Evolutionary conservation across 2,329 filamentous ascomycete species (phyloP).

Genomic region (Hansfordia pulvinata): DNA sequence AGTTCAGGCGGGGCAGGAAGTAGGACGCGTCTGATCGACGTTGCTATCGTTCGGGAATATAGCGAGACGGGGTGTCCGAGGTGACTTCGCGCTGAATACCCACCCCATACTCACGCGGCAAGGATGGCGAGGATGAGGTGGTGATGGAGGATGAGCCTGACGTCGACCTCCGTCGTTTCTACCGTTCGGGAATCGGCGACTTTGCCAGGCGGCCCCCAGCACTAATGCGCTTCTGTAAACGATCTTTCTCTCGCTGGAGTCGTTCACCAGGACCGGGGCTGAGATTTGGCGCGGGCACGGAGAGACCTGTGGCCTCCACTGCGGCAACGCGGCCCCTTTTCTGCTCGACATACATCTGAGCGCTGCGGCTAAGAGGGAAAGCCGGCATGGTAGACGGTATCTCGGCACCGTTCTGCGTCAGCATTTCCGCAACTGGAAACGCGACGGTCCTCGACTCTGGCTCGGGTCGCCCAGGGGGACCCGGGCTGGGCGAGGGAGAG

Average conservation of each 20-base stretch:
- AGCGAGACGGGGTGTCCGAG: background rate
- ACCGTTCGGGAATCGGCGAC: conserved; percentile 44
- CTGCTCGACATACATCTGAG: conserved; percentile 74
- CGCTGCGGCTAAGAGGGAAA: conserved; percentile 70
- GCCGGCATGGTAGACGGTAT: conserved; percentile 64
- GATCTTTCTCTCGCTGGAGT: conserved; percentile 50
- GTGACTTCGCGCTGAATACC: conserved; percentile 6
- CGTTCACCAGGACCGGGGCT: conserved; percentile 28
- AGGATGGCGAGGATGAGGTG: conserved; percentile 8
- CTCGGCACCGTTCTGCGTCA: conserved; percentile 88
- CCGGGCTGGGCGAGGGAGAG: conserved; percentile 43
- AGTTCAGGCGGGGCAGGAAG: too few relatives aligned
- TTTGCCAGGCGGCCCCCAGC: conserved; percentile 60
- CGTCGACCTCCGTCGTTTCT: conserved; percentile 19
- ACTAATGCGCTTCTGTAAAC: conserved; percentile 67
- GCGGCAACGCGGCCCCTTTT: conserved; percentile 41
- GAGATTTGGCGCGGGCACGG: conserved; percentile 38
- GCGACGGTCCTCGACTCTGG: conserved; percentile 42
- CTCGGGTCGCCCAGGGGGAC: conserved; percentile 23
- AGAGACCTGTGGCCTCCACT: conserved; percentile 23
- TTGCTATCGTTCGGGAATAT: conserved; percentile 2
- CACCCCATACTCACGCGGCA: conserved; percentile 6
- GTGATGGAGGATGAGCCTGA: conserved; percentile 5
- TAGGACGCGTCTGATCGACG: too few relatives aligned
- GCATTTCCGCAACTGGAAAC: conserved; percentile 81